Evolutionary conservation across 1,284 basidiomycete species (phyloP), one percentile per base, ranked within the genome.

Genomic region (Baeospora myosura): DNA sequence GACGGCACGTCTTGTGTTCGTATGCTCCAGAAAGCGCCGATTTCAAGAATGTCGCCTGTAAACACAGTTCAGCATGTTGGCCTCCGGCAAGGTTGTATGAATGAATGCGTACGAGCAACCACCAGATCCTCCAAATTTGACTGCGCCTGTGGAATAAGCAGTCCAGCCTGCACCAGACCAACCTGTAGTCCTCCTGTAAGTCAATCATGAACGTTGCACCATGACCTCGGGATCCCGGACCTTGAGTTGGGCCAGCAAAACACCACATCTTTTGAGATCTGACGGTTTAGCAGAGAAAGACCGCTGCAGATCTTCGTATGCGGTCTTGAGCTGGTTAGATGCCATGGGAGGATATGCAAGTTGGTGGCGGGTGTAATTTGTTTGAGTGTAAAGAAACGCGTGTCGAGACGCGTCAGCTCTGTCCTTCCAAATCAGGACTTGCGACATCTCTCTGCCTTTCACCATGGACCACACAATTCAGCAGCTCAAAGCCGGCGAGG

Each of bases 11-110:
- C 90, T 58, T 81, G 78, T 49, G 81, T 77, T 32, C 91, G 77
- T 58, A 98, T 86, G 47, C 93, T 92, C 69, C 87, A 87, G 66
- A 96, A 88, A 12, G 94, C 90, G 35, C 93, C 95, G 52, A 97
- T 84, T 69, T 98, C 95, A 43, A 98, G 81, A 41, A 97, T 88
- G 49, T 96, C 90, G 49, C 95, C 88, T 88, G 66, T 44, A 42
- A 35, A 18, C 21, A 29, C 40, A 23, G 37, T 34, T 43, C 29
- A 35, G 47, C 39, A 39, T 38, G 30, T 43, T 5, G 31, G 33
- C n/a, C 29, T 31, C 30, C 3, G 38, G 8, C 41, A n/a, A 24
- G 8, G 33, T 20, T 36, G 22, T 21, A 23, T 10, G 23, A 23
- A 7, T 20, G 3, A 36, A 28, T 10, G 70, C 81, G 38, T 56